Evolutionary conservation across 768 basidiomycete species (phyloP), one percentile per base, ranked within the genome.

Genomic region (Boletus tomentosulus): DNA sequence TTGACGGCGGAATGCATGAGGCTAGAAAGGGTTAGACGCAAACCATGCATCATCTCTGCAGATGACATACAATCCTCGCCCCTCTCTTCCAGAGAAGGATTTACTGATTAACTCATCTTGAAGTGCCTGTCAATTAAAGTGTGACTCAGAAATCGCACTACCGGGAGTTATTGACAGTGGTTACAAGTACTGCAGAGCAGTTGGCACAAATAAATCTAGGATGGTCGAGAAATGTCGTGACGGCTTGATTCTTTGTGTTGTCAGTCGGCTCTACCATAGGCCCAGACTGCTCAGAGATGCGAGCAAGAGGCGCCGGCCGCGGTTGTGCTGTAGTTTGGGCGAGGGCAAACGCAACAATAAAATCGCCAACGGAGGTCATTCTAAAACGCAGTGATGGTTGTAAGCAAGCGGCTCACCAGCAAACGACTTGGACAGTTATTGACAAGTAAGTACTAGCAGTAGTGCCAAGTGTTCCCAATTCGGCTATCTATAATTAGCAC

Each of bases 21-120:
- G 61, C 89, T 92, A 59, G 9, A 54, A 6, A 11, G 24, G 6
- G 37, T 51, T 52, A 47, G 54, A 53, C 10, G 34, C 53, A 44
- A 35, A 37, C 39, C 25, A 15, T 30, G 53, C 45, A 44, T 22
- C 8, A 31, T 49, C 34, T 33, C 12, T 12, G 41, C 12, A 12
- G 39, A 56, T 37, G 34, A 81, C 88, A 68, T 60, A 84, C 89
- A 83, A 91, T 63, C 89, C 89, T 54, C 87, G 76, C 3, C 89
- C 89, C 45, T 92, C 90, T 62, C 90, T 74, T 6, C 89, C 89
- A 27, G 88, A 86, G 72, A 92, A 92, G 0, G 87, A 74, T 64
- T 92, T 92, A 74, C 87, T 89, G 56, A 92, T 89, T 22, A 91
- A 70, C 60, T 92, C 89, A 58, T 92, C 90, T 67, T 92, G 89